Evolutionary conservation across 2,329 filamentous ascomycete genomes (phyloP).

Genomic region (Colletotrichum graminicola): DNA sequence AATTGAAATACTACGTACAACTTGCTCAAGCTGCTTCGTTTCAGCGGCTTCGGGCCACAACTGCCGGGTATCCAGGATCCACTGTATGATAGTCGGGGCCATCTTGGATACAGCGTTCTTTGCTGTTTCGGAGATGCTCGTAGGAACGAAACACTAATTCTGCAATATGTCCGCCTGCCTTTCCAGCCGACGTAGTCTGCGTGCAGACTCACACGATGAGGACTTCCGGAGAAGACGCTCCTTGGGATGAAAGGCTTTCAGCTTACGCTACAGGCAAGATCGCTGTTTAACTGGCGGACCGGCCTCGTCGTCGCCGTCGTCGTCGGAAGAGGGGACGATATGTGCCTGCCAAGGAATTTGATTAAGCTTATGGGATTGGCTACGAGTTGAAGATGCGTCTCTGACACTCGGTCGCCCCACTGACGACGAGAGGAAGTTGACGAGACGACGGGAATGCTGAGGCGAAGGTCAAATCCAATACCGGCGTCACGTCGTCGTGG

Average conservation of each 20-base stretch:
- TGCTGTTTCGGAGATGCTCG: conserved; percentile 24
- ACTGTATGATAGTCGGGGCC: conserved; percentile 64
- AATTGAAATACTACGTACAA: conserved; percentile 53
- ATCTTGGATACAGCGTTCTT: conserved; percentile 29
- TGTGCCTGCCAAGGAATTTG: conserved; percentile 26
- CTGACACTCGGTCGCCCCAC: conserved; percentile 24
- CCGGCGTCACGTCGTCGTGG: conserved; percentile 22
- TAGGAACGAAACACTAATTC: conserved; percentile 12
- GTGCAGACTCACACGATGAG: conserved; percentile 2
- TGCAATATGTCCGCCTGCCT: conserved; percentile 8
- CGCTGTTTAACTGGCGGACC: background rate
- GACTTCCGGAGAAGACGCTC: background rate
- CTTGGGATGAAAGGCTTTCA: background rate
- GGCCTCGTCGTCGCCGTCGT: conserved; percentile 13
- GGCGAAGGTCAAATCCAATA: conserved; percentile 16
- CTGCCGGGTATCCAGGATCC: conserved; percentile 71
- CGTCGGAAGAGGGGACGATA: conserved; percentile 26
- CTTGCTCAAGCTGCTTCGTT: conserved; percentile 61
- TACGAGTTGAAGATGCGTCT: conserved; percentile 8
- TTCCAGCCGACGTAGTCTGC: background rate
- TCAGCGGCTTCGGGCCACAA: conserved; percentile 67
- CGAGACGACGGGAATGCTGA: conserved; percentile 23
- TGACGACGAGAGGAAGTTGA: background rate
- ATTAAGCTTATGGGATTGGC: conserved; percentile 27
- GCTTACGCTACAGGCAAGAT: background rate